Evolutionary conservation across 1,139 yeast genomes (phyloP).

Genomic region (Hanseniaspora sp.): DNA sequence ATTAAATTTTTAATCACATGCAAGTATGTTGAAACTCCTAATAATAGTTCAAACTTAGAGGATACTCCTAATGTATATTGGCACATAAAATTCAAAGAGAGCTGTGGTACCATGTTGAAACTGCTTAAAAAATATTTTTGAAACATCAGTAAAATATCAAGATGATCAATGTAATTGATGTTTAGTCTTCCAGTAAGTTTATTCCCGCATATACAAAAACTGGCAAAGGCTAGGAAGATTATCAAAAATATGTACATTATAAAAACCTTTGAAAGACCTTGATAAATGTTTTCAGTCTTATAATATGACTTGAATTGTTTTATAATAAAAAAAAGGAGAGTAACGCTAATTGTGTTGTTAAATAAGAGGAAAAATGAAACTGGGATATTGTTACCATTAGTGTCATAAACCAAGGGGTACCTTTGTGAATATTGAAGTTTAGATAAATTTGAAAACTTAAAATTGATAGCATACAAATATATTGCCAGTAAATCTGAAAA

Average conservation of each 20-base stretch:
- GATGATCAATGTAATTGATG: slow-evolving; percentile 28
- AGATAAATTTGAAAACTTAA: slow-evolving; percentile 21
- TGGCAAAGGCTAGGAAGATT: not conserved
- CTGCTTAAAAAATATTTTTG: slow-evolving; percentile 20
- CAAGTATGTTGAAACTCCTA: slow-evolving; percentile 17
- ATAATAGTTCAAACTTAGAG: slow-evolving; percentile 20
- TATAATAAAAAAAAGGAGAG: slow-evolving; percentile 17
- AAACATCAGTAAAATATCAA: slow-evolving; percentile 28
- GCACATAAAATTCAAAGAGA: slow-evolving; percentile 29
- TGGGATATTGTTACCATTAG: slow-evolving; percentile 17
- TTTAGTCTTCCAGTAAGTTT: slow-evolving; percentile 26
- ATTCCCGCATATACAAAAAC: not conserved
- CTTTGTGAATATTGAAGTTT: slow-evolving; percentile 21
- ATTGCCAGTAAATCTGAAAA: slow-evolving; percentile 19
- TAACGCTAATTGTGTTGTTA: slow-evolving; percentile 17
- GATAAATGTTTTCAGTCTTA: slow-evolving; percentile 24
- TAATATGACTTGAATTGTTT: slow-evolving; percentile 22
- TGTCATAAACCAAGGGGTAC: slow-evolving; percentile 25
- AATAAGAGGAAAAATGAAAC: slow-evolving; percentile 20
- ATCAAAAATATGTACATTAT: slow-evolving; percentile 10
- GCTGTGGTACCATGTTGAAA: slow-evolving; percentile 27
- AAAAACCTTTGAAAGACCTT: slow-evolving; percentile 24
- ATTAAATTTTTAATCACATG: slow-evolving; percentile 11
- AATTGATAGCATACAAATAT: slow-evolving; percentile 22
- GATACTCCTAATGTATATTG: slow-evolving; percentile 27